Base-by-base conservation (phyloP, 768 basidiomycete species). In the Tubosaeta sp. region DNA sequence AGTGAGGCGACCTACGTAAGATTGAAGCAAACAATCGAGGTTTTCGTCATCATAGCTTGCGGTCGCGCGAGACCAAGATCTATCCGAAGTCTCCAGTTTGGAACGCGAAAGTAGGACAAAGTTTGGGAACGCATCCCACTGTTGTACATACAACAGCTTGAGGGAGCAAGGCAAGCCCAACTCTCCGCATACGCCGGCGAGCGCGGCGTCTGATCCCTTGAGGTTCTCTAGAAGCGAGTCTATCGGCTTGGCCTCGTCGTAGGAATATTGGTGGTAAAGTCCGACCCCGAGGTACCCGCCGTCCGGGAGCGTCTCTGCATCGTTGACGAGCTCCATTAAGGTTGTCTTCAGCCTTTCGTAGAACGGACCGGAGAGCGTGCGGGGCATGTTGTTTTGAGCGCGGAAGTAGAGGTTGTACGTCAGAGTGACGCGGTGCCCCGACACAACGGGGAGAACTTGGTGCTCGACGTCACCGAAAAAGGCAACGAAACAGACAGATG, bases 391-490 rank as follows among this genome's bases (percentile, higher is more conserved):
- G 50, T 9, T 26, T 26, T 43, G 25, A 11, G 34, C 19, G 8
- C 46, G 27, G 42, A 52, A 44, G 35, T 50, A 33, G 26, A 76
- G 66, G 55, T 74, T 76, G 61, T 72, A 74, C 2, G 76, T 73
- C 46, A 79, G 34, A 4, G 73, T 77, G 33, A 79, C 65, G 1
- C 78, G 71, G 38, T 71, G 61, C 5, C 78, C 78, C 1, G 70
- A 66, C 8, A 33, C 64, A 46, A 80, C 72, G 0, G 64, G 67
- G 16, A 65, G 41, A 38, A 79, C 74, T 45, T 79, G 72, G 55
- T 77, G 75, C 47, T 76, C 72, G 53, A 77, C 64, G 44, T 77
- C 76, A 29, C 71, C 67, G 61, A 68, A 51, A n/a, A 79, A 76
- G 14, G 75, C 72, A n/a, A 66, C 62, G 61, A 73, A 79, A 6